phyloP scores from a whole-genome alignment of 768 basidiomycete species.

The Exsudoporus frostii region DNA sequence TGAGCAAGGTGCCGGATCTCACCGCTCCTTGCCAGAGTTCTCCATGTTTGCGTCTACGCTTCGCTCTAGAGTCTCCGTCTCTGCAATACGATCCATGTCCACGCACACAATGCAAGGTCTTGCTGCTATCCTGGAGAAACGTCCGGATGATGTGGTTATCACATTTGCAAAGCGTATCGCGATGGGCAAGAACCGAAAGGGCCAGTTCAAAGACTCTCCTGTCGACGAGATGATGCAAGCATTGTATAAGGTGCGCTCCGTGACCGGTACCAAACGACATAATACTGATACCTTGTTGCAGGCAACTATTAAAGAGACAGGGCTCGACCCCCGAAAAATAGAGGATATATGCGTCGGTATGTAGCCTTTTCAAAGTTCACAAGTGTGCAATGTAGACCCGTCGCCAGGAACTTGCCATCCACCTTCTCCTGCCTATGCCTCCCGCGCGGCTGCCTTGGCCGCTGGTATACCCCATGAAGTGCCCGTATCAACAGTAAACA shows the following conservation, averaged over 20 bases:
- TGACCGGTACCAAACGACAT: background rate
- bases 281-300: conserved; percentile 23
- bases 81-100: conserved; percentile 32
- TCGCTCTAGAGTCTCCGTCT: conserved; percentile 8
- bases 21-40: background rate
- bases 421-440: conserved; percentile 77
- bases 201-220: conserved; percentile 83
- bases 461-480: conserved; percentile 86
- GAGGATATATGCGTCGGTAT: conserved; percentile 84
- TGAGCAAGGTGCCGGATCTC: conserved; percentile 2
- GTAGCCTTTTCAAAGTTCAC: conserved; percentile 14
- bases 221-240: conserved; percentile 85
- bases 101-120: conserved; percentile 39
- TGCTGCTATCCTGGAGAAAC: conserved; percentile 59
- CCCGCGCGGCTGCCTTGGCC: conserved; percentile 81
- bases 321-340: conserved; percentile 65
- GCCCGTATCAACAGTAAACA: conserved; percentile 88
- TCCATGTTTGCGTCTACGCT: conserved; percentile 18
- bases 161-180: conserved; percentile 89
- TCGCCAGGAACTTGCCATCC: conserved; percentile 74
- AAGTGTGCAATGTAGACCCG: background rate
- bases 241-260: conserved; percentile 64
- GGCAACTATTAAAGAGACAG: conserved; percentile 66
- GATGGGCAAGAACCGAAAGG: conserved; percentile 85
- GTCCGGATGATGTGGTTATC: conserved; percentile 83